These are phyloP conservation scores for Colletotrichum truncatum DNA, from an alignment of 2,329 filamentous ascomycete genomes.

Conservation along the genomic window DNA sequence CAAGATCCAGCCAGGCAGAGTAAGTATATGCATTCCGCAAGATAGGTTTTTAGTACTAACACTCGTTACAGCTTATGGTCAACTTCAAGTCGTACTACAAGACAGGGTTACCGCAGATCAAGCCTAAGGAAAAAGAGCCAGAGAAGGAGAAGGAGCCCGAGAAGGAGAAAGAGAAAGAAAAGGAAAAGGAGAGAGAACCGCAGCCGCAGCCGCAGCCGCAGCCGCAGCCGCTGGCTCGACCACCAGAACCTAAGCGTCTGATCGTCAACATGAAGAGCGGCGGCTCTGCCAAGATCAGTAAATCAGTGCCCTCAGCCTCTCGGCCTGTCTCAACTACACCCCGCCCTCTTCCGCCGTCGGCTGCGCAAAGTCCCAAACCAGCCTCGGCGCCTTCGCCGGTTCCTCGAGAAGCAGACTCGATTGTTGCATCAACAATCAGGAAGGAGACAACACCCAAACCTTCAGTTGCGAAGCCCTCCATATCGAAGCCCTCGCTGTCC, in stretches of 20 bases:
- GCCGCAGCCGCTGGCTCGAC: conserved; percentile 24
- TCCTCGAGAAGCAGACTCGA: conserved; percentile 27
- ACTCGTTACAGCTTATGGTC: conserved; percentile 41
- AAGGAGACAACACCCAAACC: conserved; percentile 11
- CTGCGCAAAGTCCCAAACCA: conserved; percentile 9
- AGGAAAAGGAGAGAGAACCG: conserved; percentile 34
- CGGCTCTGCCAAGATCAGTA: conserved; percentile 50
- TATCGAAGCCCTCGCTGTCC: not conserved
- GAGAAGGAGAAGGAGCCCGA: not conserved
- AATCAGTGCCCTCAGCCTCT: conserved; percentile 10
- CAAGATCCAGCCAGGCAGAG: conserved; percentile 46
- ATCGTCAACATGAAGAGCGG: conserved; percentile 38
- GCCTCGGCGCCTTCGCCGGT: conserved; percentile 17
- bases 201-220: conserved; percentile 33
- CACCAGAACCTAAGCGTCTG: conserved; percentile 40
- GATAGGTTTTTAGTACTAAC: conserved; percentile 27
- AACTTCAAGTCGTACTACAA: conserved; percentile 50
- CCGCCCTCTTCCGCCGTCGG: conserved; percentile 8
- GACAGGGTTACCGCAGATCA: conserved; percentile 31
- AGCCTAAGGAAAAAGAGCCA: not conserved
- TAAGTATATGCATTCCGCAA: conserved; percentile 34
- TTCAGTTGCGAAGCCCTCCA: not conserved
- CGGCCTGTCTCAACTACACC: conserved; percentile 12
- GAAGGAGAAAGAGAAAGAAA: not conserved
- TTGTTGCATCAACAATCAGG: conserved; percentile 19